Evolutionary conservation across 768 basidiomycete species (phyloP).

Genomic region (Lyophyllum shimeji): DNA sequence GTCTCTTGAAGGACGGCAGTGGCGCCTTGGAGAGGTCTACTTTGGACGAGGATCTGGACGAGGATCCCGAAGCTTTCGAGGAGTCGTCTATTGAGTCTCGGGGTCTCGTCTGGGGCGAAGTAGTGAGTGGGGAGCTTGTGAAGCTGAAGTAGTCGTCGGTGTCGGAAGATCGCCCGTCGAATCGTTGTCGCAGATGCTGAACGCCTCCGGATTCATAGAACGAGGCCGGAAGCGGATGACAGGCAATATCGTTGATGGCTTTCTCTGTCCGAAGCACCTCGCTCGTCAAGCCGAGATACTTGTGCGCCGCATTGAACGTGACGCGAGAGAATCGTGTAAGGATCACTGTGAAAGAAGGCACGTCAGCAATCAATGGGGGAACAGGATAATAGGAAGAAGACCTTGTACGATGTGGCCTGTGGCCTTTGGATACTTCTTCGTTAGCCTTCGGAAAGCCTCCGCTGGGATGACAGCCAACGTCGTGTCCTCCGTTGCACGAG

Average conservation of each 20-base stretch:
- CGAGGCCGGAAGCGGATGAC: constrained; percentile 85
- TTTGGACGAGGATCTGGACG: constrained; percentile 5
- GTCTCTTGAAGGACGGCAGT: constrained; percentile 4
- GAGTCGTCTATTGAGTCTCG: constrained; percentile 22
- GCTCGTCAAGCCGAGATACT: constrained; percentile 90
- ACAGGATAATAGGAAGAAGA: constrained; percentile 21
- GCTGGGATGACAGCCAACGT: constrained; percentile 99
- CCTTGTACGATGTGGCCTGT: constrained; percentile 96
- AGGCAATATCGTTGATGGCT: constrained; percentile 95
- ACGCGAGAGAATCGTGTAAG: constrained; percentile 95
- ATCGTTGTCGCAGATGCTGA: constrained; percentile 86
- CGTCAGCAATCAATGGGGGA: constrained; percentile 1
- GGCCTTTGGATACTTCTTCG: constrained; percentile 96
- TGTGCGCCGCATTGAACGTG: constrained; percentile 96
- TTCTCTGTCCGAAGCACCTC: constrained; percentile 97
- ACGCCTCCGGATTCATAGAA: constrained; percentile 95
- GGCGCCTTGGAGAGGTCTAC: constrained; percentile 6
- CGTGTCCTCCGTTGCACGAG: constrained; percentile 91
- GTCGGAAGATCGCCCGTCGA: constrained; percentile 60
- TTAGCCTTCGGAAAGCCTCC: constrained; percentile 91
- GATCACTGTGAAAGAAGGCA: constrained; percentile 56
- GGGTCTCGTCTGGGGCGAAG: constrained; percentile 22
- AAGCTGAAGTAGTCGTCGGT: constrained; percentile 58
- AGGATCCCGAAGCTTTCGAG: constrained; percentile 6
- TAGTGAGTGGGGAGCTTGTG: constrained; percentile 26